phyloP scores from a whole-genome alignment of 2,329 filamentous ascomycete genomes.

The Alternaria sp. region DNA sequence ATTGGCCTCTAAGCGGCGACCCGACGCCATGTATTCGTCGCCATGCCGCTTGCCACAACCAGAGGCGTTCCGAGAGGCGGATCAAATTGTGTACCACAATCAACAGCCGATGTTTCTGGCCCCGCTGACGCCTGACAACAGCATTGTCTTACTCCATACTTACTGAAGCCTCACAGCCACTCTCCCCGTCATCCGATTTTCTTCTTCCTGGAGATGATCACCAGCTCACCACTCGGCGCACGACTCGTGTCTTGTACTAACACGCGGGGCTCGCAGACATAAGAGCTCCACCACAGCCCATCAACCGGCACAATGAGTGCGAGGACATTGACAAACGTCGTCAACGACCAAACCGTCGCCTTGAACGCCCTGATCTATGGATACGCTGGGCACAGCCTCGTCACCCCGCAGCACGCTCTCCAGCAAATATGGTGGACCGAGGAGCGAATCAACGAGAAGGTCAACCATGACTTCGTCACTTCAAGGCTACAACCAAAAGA shows the following conservation, averaged over 20 bases:
- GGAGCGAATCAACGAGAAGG: slow-evolving; percentile 70
- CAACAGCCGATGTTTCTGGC: slow-evolving; percentile 35
- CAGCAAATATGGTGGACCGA: slow-evolving; percentile 74
- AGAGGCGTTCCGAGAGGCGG: slow-evolving; percentile 27
- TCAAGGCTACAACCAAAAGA: slow-evolving; percentile 69
- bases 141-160: slow-evolving; percentile 30
- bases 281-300: slow-evolving; percentile 5
- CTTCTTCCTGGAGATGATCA: slow-evolving; percentile 34
- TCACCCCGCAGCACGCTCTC: slow-evolving; percentile 56
- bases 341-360: slow-evolving; percentile 53
- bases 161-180: slow-evolving; percentile 15
- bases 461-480: slow-evolving; percentile 71
- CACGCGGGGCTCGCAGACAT: slow-evolving; percentile 18
- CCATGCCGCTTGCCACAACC: slow-evolving; percentile 44
- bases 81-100: slow-evolving; percentile 37
- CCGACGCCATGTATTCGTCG: slow-evolving; percentile 39
- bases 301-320: slow-evolving; percentile 40
- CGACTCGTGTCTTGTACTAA: slow-evolving; percentile 23
- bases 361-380: slow-evolving; percentile 59
- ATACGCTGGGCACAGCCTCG: slow-evolving; percentile 57
- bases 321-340: slow-evolving; percentile 49
- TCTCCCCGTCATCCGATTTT: slow-evolving; percentile 1
- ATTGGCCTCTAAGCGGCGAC: slow-evolving; percentile 38
- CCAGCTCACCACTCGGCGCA: slow-evolving; percentile 23
- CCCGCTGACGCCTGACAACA: slow-evolving; percentile 41